phyloP scores from a whole-genome alignment of 352 stramenopile genomes.

The Phytophthora parvispora region DNA sequence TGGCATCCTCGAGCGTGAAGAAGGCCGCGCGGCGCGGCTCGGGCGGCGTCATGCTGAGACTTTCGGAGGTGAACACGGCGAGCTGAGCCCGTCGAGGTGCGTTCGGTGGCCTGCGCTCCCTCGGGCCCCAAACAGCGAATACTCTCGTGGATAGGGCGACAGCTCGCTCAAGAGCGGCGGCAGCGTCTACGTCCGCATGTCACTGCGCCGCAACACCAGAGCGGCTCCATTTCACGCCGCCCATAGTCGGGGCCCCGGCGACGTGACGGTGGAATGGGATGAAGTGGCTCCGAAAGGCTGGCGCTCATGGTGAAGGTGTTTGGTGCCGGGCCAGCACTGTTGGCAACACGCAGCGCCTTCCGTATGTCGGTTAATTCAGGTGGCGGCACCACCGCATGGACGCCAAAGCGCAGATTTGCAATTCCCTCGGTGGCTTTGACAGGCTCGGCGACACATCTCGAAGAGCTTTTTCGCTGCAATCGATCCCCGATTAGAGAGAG shows the following conservation, averaged over 20 bases:
- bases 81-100: slow-evolving; percentile 4
- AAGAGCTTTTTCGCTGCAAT: no score
- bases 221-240: slow-evolving; percentile 23
- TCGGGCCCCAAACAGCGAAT: slow-evolving; percentile 25
- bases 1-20: slow-evolving; percentile 66
- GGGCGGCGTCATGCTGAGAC: slow-evolving; percentile 13
- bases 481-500: no score
- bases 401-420: slow-evolving; percentile 17
- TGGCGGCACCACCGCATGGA: slow-evolving; percentile 17
- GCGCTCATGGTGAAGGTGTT: not conserved
- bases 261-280: not conserved
- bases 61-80: slow-evolving; percentile 15
- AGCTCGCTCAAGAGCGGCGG: slow-evolving; percentile 3
- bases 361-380: slow-evolving; percentile 25
- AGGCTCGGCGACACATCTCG: no score
- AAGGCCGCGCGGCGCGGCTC: slow-evolving; percentile 22
- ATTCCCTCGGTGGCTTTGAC: no score
- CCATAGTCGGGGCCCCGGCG: slow-evolving; percentile 14
- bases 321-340: not conserved
- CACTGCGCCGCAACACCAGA: slow-evolving; percentile 3
- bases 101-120: slow-evolving; percentile 24
- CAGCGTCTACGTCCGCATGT: slow-evolving; percentile 25
- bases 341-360: slow-evolving; percentile 14
- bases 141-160: slow-evolving; percentile 34
- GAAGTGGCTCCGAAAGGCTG: not conserved